Percentiles rank a stretch among this genome's conserved stretches.
phyloP scores from a whole-genome alignment of 2,329 filamentous ascomycete genomes.

The Sclerotinia nivalis region DNA sequence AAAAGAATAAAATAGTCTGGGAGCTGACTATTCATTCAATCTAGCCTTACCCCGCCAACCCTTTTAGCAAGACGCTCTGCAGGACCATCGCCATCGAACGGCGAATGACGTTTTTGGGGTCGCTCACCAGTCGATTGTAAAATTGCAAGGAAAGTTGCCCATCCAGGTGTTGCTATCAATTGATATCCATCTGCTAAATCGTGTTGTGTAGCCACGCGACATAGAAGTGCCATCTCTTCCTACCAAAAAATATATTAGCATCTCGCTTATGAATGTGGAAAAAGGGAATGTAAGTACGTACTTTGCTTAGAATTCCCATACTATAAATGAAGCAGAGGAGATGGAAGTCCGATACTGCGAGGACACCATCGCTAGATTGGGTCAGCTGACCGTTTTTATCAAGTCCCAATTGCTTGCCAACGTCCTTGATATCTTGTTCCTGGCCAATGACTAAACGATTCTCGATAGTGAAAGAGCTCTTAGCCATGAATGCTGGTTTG shows the following conservation, averaged over 20 bases:
- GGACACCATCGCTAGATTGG: constrained; percentile 60
- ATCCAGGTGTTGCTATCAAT: constrained; percentile 83
- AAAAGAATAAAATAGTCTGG: constrained; percentile 14
- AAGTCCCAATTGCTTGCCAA: constrained; percentile 66
- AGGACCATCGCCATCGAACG: constrained; percentile 39
- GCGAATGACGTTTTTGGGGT: constrained; percentile 71
- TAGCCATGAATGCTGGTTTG: constrained; percentile 71
- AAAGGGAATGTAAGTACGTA: constrained; percentile 47
- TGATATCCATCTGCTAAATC: constrained; percentile 80
- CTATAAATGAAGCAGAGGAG: constrained; percentile 83
- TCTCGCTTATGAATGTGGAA: background rate
- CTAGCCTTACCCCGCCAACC: constrained; percentile 62
- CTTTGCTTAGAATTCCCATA: constrained; percentile 82
- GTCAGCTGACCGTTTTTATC: constrained; percentile 56
- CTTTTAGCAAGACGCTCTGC: constrained; percentile 59
- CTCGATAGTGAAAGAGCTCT: constrained; percentile 77
- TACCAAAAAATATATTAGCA: constrained; percentile 45
- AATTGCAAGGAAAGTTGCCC: constrained; percentile 91
- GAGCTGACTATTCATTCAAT: constrained; percentile 29
- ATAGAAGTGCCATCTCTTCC: constrained; percentile 88
- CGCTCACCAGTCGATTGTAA: constrained; percentile 97
- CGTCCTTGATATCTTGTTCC: constrained; percentile 72
- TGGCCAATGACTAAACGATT: constrained; percentile 87
- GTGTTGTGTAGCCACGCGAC: constrained; percentile 78
- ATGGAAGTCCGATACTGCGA: constrained; percentile 88